phyloP scores from a whole-genome alignment of 495 filamentous ascomycete genomes.

The Corynascus novoguineensis region DNA sequence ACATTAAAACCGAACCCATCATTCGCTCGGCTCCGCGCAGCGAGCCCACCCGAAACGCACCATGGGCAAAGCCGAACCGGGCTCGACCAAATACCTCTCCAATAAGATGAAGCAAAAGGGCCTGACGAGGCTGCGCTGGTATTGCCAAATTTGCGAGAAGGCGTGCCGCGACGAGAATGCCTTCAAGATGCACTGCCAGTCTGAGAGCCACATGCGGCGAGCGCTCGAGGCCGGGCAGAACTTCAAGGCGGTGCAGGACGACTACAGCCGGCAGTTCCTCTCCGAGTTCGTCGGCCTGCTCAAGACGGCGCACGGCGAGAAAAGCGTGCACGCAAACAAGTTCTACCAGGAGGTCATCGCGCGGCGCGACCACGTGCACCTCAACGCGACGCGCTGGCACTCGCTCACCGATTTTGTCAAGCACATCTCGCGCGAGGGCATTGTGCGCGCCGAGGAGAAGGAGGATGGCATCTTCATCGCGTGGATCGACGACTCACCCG shows the following conservation, averaged over 20 bases:
- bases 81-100: conserved; percentile 74
- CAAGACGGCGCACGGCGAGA: conserved; percentile 76
- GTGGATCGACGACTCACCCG: conserved; percentile 87
- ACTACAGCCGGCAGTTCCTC: conserved; percentile 71
- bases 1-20: background rate
- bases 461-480: conserved; percentile 81
- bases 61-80: conserved; percentile 94
- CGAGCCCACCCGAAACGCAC: conserved; percentile 30
- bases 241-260: conserved; percentile 64
- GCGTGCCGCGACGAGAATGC: conserved; percentile 65
- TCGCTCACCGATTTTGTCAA: conserved; percentile 83
- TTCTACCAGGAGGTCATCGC: conserved; percentile 89
- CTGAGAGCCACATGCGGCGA: conserved; percentile 76
- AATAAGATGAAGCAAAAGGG: conserved; percentile 92
- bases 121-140: conserved; percentile 74
- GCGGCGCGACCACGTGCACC: conserved; percentile 79
- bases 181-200: conserved; percentile 75
- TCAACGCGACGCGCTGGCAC: conserved; percentile 87
- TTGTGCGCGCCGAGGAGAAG: conserved; percentile 81
- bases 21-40: conserved; percentile 27
- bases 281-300: conserved; percentile 72
- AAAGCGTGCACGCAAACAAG: conserved; percentile 75
- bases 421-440: conserved; percentile 71
- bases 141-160: conserved; percentile 65
- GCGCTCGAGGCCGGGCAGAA: conserved; percentile 83